Evolutionary conservation across 345 rosid genomes (phyloP), one percentile per base, ranked within the genome.

Genomic region (Salix koriyanagi): DNA sequence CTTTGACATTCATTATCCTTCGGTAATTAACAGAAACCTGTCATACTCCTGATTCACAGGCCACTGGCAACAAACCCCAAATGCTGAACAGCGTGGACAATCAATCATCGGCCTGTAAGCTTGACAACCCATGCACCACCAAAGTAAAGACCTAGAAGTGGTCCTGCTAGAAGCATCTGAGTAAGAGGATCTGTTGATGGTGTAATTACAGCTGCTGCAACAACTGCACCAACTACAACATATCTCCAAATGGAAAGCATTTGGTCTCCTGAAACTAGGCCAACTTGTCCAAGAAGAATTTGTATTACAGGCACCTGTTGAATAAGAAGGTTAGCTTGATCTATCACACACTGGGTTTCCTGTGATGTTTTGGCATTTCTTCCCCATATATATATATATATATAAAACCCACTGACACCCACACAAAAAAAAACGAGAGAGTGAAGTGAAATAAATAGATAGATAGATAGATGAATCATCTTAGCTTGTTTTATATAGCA

Each of bases 111-210:
- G 10, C 99, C 99, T 0, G 82, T 86, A 64, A 93, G 86, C 92
- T 95, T 95, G 65, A 93, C 97, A 78, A 87, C 71, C 96, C 96
- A 96, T 28, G 98, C 98, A 42, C 98, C 98, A 19, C 99, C 99
- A 48, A 96, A 82, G 83, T 93, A 93, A 61, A 96, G 97, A 67
- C 99, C 98, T 0, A 96, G 85, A 80, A 93, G 97, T 2, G 99
- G 99, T 4, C 82, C 87, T 16, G 99, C 99, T 62, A 93, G 83
- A 82, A 96, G 97, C 85, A 93, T 34, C 83, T 93, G 99, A 70
- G 99, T 96, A 21, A 96, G 93, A 83, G 99, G 99, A 81, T 96
- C 98, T 5, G 98, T 93, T 14, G 99, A 95, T 62, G 99, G 99
- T 11, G 99, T 96, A 54, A 96, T 86, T 15, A 96, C 88, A 46